Base-by-base conservation (phyloP, 1,139 yeast species). In the Suhomyces bolitotheri region DNA sequence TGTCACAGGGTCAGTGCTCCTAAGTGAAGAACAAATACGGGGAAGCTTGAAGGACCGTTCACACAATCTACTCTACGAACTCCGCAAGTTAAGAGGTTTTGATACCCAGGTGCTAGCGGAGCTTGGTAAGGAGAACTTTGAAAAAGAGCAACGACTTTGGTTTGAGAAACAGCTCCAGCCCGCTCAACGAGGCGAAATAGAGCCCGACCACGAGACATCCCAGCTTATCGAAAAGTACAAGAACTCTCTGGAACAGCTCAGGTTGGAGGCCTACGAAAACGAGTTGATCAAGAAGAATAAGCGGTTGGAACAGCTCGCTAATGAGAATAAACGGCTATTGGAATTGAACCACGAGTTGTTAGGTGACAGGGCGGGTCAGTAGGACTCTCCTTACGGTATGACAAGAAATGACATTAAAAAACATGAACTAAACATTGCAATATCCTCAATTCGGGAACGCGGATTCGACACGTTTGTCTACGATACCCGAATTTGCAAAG, bases 311-410 rank as follows among this genome's bases (percentile, higher is more conserved):
- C 52, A 47, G 15, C 45, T 65, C 31, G 47, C 48, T 31, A 43
- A 40, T 3, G 71, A 65, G 39, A 63, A 64, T 41, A 62, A 58
- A 40, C 44, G 56, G 30, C 46, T 65, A 20, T 51, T 64, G 40
- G 67, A 64, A 25, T 51, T 64, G 45, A 65, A 65, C 43, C 68
- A 60, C 34, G 58, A 56, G 19, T 45, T 65, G 29, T 42, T 64
- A 13, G 27, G 26, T 10, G 31, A 26, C 6, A 17, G 8, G 20
- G 8, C 20, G 8, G 8, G 20, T 17, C 6, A 7, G 20, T 17
- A 7, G 20, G 8, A 17, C 20, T n/a, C n/a, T n/a, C n/a, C n/a
- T n/a, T n/a, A n/a, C n/a, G n/a, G n/a, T n/a, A n/a, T n/a, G n/a
- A n/a, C n/a, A n/a, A n/a, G n/a, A n/a, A n/a, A n/a, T n/a, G n/a